phyloP scores from a whole-genome alignment of 2,329 filamentous ascomycete genomes.

The Penicillium sp. region DNA sequence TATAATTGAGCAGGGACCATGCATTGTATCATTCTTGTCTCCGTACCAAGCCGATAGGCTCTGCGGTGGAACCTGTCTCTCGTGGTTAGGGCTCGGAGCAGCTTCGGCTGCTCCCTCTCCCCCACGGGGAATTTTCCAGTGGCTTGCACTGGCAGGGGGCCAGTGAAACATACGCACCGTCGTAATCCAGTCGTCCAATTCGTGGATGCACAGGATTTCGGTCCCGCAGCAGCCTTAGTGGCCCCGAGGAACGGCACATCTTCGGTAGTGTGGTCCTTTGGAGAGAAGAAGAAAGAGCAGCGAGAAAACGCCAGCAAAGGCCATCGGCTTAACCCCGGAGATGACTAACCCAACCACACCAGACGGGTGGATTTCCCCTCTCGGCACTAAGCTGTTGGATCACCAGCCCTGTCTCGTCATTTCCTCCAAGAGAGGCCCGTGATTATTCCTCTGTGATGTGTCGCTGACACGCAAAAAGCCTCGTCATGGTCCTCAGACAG shows the following conservation, averaged over 20 bases:
- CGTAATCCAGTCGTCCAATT: background rate
- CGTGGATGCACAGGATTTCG: conserved; percentile 2
- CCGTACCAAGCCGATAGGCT: background rate
- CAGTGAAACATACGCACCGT: background rate
- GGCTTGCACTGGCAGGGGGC: conserved; percentile 11
- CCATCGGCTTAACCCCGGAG: conserved; percentile 17
- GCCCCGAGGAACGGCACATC: conserved; percentile 2
- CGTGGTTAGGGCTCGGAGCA: conserved; percentile 11
- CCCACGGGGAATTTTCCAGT: conserved; percentile 12
- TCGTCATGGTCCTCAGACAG: conserved; percentile 46
- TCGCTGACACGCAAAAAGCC: conserved; percentile 3
- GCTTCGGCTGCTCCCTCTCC: conserved; percentile 6
- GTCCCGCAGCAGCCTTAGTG: conserved; percentile 3
- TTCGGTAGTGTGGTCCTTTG: conserved; percentile 12
- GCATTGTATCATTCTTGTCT: background rate
- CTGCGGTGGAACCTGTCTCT: background rate
- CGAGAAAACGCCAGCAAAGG: background rate
- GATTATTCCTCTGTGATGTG: background rate
- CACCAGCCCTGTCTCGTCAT: too few relatives aligned
- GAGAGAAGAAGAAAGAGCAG: background rate
- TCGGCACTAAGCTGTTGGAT: background rate
- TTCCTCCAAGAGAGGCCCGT: too few relatives aligned
- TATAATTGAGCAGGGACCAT: background rate
- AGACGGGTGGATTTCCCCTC: conserved; percentile 4
- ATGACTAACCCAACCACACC: conserved; percentile 14